Percentiles rank a stretch among this genome's conserved stretches.
Conservation (phyloP, 73 alveolate genomes). For the Paramecium primaurelia region DNA sequence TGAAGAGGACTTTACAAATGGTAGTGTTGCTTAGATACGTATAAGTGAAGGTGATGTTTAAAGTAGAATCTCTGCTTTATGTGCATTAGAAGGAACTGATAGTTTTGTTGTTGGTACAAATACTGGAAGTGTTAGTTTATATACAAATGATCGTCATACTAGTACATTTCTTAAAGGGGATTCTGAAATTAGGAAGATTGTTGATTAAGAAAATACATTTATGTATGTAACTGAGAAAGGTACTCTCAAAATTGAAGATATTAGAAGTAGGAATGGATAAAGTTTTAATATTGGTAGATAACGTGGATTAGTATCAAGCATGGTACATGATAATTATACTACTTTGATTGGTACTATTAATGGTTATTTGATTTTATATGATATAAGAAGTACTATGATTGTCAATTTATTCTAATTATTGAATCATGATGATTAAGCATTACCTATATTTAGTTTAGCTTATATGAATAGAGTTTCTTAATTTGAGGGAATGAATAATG, state of each 20-base stretch:
- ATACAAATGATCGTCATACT: not conserved
- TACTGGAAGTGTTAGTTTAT: not conserved
- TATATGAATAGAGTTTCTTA: not conserved
- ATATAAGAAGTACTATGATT: conserved; percentile 17
- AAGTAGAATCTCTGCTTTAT: not conserved
- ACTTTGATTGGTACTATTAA: conserved; percentile 7
- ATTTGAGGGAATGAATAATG: not conserved
- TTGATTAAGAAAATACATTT: not conserved
- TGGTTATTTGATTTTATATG: conserved; percentile 35
- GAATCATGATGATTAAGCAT: conserved; percentile 31
- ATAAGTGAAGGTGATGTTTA: not conserved
- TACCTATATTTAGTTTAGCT: not conserved
- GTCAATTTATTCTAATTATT: not conserved
- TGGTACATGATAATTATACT: not conserved
- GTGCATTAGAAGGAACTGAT: conserved; percentile 19
- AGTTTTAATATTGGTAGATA: conserved; percentile 6
- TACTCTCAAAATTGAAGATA: not conserved
- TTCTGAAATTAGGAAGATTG: conserved; percentile 26
- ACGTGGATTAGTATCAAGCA: conserved; percentile 5
- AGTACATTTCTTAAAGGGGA: conserved; percentile 22
- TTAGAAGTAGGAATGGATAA: not conserved
- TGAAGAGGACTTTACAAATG: conserved; percentile 4
- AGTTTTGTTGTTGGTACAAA: not conserved
- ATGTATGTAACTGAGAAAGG: conserved; percentile 13
- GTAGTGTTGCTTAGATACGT: not conserved